Evolutionary conservation across 2,329 filamentous ascomycete species (phyloP).

Genomic region (Venturia aucupariae): DNA sequence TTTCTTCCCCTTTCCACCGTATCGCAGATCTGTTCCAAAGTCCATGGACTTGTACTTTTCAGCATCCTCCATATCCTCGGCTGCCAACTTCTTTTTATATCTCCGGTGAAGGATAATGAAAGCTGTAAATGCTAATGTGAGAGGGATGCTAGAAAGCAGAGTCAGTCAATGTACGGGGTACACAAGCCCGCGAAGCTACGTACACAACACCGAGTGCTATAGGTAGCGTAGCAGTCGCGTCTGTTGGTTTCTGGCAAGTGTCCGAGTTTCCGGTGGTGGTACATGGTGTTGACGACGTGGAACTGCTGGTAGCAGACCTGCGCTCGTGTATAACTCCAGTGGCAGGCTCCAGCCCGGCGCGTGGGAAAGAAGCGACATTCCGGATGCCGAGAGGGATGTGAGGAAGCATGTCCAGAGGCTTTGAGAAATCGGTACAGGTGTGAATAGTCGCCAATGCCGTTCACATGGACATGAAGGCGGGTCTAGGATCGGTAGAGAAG

Average conservation of each 20-base stretch:
- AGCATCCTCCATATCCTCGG: conserved; percentile 75
- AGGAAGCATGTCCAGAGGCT: neutral
- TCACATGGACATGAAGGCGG: conserved; percentile 2
- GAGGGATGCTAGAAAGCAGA: conserved; percentile 54
- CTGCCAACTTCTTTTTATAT: conserved; percentile 58
- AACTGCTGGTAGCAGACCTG: neutral
- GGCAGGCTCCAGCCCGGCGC: neutral
- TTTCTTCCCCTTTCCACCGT: conserved; percentile 32
- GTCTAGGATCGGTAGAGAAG: neutral
- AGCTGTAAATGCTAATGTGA: conserved; percentile 56
- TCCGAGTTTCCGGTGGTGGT: conserved; percentile 12
- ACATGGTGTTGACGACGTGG: conserved; percentile 8
- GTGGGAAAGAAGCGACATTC: neutral
- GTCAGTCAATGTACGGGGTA: conserved; percentile 1
- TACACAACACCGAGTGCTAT: conserved; percentile 64
- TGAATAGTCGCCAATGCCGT: neutral
- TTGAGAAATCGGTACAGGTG: neutral
- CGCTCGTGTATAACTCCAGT: conserved; percentile 1
- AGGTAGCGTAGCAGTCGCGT: conserved; percentile 45
- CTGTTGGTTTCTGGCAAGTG: conserved; percentile 51
- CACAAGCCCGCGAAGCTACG: conserved; percentile 30
- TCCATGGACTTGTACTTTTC: conserved; percentile 89
- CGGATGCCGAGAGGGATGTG: conserved; percentile 4
- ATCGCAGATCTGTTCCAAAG: conserved; percentile 64
- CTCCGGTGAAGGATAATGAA: conserved; percentile 72